A percentile compares a stretch with the other conserved stretches of the same genome.
These are phyloP conservation scores for Xylariomycetidae sp. DNA, from an alignment of 2,329 filamentous ascomycete genomes.

Conservation along the genomic window DNA sequence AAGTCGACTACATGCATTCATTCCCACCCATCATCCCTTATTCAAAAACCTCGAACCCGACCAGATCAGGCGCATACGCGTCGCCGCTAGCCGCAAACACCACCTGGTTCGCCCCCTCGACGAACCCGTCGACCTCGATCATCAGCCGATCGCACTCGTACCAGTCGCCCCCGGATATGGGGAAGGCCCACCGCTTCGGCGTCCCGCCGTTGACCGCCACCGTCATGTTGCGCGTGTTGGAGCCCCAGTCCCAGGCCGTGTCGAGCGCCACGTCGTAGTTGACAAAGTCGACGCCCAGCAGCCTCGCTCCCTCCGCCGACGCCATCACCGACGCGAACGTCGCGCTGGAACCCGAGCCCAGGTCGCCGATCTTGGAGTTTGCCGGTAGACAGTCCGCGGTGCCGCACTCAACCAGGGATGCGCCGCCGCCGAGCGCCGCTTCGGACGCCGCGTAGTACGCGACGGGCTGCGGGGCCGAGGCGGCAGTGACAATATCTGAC, in stretches of 20 bases:
- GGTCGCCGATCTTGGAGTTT: constrained; percentile 37
- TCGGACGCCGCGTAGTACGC: constrained; percentile 37
- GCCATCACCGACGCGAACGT: constrained; percentile 29
- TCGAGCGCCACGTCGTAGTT: constrained; percentile 46
- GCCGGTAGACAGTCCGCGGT: constrained; percentile 36
- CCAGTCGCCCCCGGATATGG: constrained; percentile 46
- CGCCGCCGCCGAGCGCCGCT: constrained; percentile 32
- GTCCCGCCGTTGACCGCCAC: constrained; percentile 39
- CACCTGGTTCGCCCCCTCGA: constrained; percentile 34
- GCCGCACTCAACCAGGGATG: constrained; percentile 30
- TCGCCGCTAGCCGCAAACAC: constrained; percentile 26
- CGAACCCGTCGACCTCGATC: constrained; percentile 42
- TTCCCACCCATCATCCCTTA: too few relatives aligned
- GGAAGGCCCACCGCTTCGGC: constrained; percentile 43
- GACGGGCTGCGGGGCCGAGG: constrained; percentile 14
- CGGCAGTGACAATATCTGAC: constrained; percentile 25
- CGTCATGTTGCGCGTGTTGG: constrained; percentile 47
- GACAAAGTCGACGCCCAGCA: constrained; percentile 45
- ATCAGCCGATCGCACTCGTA: constrained; percentile 41
- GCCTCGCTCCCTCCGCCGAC: constrained; percentile 28
- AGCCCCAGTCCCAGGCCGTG: constrained; percentile 37
- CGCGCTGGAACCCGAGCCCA: constrained; percentile 30
- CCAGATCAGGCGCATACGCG: constrained; percentile 36
- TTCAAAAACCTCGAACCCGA: constrained; percentile 35
- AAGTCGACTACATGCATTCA: too few relatives aligned